Base-by-base conservation (phyloP, 2,329 filamentous ascomycete species). In the Pseudogymnoascus pannorum region DNA sequence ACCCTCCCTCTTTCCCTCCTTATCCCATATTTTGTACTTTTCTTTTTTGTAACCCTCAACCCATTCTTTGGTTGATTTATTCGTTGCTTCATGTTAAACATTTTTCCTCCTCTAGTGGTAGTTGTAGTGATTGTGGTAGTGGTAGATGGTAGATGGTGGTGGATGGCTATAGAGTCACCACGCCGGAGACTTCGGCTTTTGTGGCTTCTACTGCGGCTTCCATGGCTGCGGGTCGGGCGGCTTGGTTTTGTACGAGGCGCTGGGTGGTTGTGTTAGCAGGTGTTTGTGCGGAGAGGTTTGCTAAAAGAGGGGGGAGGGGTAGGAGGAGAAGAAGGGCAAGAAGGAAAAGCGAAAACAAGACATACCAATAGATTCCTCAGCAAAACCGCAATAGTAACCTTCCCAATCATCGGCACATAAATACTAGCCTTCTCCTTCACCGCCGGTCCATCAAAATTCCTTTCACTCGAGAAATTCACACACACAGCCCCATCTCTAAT, bases 381-480 rank as follows among this genome's bases (percentile, higher is more conserved):
- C 62, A 99, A 77, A 33, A 97, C 87, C 14, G 93, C 90, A 72
- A 97, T 97, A 0, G 94, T 99, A 57, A 97, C 93, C 79, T 97
- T 99, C 68, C 94, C 94, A 67, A 97, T 95, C 0, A 93, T 94
- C 1, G 94, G 94, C 16, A 97, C 92, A 70, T 97, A 99, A 70
- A 99, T 96, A 4, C 91, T 92, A 1, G 94, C 94, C 78, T 92
- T 96, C 74, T 97, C 89, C 77, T 96, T 97, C 67, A 97, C 86
- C 57, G 89, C 89, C 0, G 88, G 86, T 1, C 81, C 82, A 64
- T 87, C 87, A 75, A 97, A 97, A 77, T 99, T 97, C 79, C 92
- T 91, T 75, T 89, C 91, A 59, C 91, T 96, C 6, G 92, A 95
- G 74, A 99, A 97, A 77, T 99, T 99, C 78, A 99, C 92, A 80